Evolutionary conservation across 495 filamentous ascomycete genomes (phyloP).

Genomic region (Tuber indicum): DNA sequence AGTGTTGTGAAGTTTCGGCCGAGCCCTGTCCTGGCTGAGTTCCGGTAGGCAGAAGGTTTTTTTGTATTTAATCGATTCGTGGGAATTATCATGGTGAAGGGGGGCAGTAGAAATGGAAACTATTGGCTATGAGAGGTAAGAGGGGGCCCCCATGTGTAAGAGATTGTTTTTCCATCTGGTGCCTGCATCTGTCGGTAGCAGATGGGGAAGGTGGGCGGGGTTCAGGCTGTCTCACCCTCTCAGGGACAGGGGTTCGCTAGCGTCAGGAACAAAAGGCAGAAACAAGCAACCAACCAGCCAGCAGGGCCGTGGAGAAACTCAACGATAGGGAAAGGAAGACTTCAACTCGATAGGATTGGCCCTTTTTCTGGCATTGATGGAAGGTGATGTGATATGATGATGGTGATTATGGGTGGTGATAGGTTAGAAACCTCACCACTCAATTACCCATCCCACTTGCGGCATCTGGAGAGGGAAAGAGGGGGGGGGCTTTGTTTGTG

Average conservation of each 20-base stretch:
- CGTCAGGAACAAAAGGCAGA: background rate
- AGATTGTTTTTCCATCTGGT: background rate
- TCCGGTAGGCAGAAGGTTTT: background rate
- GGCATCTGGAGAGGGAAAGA: background rate
- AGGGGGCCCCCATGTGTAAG: background rate
- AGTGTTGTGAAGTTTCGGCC: background rate
- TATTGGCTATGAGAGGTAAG: background rate
- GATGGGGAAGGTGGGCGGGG: background rate
- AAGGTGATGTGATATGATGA: background rate
- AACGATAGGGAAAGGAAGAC: background rate
- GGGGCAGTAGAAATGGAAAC: background rate
- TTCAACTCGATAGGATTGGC: background rate
- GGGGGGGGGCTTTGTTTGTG: background rate
- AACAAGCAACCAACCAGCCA: background rate
- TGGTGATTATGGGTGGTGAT: background rate
- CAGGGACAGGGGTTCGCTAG: conserved; percentile 2
- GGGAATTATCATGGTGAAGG: background rate
- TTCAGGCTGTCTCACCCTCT: background rate
- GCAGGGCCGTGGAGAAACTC: background rate
- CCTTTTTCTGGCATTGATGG: background rate
- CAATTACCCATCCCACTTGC: background rate
- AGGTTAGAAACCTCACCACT: background rate
- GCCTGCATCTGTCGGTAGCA: background rate
- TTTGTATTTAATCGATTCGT: background rate
- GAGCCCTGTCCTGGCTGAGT: background rate